Base-by-base conservation (phyloP, 2,329 filamentous ascomycete genomes). In the Chaetomiaceae sp. region DNA sequence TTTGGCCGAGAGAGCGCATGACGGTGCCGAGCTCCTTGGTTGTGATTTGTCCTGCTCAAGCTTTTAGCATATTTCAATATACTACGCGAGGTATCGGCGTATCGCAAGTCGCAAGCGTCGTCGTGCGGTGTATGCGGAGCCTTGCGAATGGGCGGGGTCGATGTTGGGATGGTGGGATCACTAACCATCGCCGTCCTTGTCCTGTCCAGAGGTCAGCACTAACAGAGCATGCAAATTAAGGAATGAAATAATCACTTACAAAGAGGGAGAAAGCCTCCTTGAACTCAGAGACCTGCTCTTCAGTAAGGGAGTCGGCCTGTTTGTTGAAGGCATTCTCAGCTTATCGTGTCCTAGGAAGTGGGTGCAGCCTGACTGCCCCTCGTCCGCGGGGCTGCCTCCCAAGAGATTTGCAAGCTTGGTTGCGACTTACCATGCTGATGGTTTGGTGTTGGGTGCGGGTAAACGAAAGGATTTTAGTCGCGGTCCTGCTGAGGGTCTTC, bases 201-300 rank as follows among this genome's bases (percentile, higher is more conserved):
- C 88, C 88, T 91, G 65, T 69, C 82, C 11, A 23, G 40, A 25
- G 40, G 52, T 57, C 20, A 57, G 48, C 38, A 48, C 50, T 7
- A 27, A 23, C 25, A 25, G 36, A 10, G 18, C n/a, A 21, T 38
- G 41, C 21, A 9, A 20, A 20, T 4, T n/a, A 21, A 38, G 38
- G 13, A 1, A 23, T 23, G 20, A 13, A 43, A 45, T 9, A 11
- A 43, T 16, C 2, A 75, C 94, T 86, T 86, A 99, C 94, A 76
- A 99, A 99, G 64, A 99, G 89, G 73, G 94, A 99, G 79, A 99
- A 99, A 51, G 94, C 94, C 80, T 99, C 94, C 88, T 97, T 99
- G 82, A 97, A 99, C 80, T 99, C 94, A 72, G 94, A 97, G 73
- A 99, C 94, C 84, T 99, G 94, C 80, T 99, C 94, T 82, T 99